Evolutionary conservation across 1,284 basidiomycete species (phyloP), one percentile per base, ranked within the genome.

Genomic region (Sporisorium graminicola): DNA sequence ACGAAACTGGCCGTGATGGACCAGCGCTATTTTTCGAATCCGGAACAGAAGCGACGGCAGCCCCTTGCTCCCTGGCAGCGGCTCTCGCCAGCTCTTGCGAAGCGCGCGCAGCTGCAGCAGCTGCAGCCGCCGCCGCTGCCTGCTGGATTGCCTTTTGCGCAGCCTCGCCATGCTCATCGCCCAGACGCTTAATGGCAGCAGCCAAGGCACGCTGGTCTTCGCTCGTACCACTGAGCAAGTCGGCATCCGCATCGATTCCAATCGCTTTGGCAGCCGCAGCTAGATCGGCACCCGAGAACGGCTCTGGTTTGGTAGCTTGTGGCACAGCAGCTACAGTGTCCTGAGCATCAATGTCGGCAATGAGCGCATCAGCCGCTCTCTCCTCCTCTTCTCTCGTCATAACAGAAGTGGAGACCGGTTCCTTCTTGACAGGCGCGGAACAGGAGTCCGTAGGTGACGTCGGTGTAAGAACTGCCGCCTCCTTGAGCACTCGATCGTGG

Each of bases 261-360:
- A 79, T 78, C 13, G 78, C 79, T 43, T 71, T 74, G 22, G 78
- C 77, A 3, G 77, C 71, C 6, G 76, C 76, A 12, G 71, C 75
- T 13, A 81, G 57, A 46, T 80, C 79, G 3, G 69, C 62, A 26
- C 58, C 68, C 16, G 57, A 51, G 37, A 78, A 58, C 0, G 63
- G 55, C 26, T 72, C 59, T 16, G 58, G 22, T 33, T 66, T 58
- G 31, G 20, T 24, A 5, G 16, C 20, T 33, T 33, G 51, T 27
- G 42, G 13, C 2, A 13, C 6, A 27, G 9, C 40, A 3, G 51
- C 16, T 2, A 37, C 27, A 5, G 31, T 27, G n/a, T 49, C 52
- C n/a, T 53, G 20, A 16, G 31, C 47, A 29, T 63, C 65, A 10
- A 68, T 37, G 9, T 76, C 65, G 40, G 57, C 64, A 8, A 72